Base-by-base conservation (phyloP, 192 early-diverging fungal genomes). In the Coemansia sp. region DNA sequence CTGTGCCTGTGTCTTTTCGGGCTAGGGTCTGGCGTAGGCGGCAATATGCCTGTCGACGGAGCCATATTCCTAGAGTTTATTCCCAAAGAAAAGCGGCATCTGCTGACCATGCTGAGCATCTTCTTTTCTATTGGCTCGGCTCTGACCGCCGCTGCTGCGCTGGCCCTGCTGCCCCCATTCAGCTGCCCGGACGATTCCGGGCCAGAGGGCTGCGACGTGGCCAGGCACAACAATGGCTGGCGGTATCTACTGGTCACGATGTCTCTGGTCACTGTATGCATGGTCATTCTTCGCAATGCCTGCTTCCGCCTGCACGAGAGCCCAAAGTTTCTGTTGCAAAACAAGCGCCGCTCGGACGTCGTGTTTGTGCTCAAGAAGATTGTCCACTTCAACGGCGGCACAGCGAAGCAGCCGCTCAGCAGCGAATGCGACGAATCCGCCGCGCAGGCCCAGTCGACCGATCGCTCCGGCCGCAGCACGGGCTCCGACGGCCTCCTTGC, bases 121-220 rank as follows among this genome's bases (percentile, higher is more conserved):
- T 93, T 95, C 54, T 95, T 91, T 55, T 91, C 93, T 1, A 74
- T 90, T 52, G 93, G 91, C 3, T 88, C 90, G 16, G 85, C 93
- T 24, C 58, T 91, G 25, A 72, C 89, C 7, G 89, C 90, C 0
- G 39, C 86, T 1, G 45, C 89, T 0, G 91, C 85, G 10, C 85
- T 88, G 64, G 55, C 81, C 16, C 61, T 93, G 7, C 42, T 95
- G 42, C 91, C 91, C 9, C 68, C 68, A 10, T 84, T 76, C 42
- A 91, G 87, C 70, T 92, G 89, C 49, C 85, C 85, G 0, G 78
- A 84, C 51, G 63, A 61, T 32, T 51, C 59, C 32, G 66, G 58
- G 19, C 46, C 62, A 27, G 66, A 64, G 20, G 52, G 51, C 5
- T 87, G 85, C 56, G 82, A 86, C 49, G 68, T 88, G n/a, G 65